phyloP scores from a whole-genome alignment of 441 rosid species.

The Isatis lusitanica region DNA sequence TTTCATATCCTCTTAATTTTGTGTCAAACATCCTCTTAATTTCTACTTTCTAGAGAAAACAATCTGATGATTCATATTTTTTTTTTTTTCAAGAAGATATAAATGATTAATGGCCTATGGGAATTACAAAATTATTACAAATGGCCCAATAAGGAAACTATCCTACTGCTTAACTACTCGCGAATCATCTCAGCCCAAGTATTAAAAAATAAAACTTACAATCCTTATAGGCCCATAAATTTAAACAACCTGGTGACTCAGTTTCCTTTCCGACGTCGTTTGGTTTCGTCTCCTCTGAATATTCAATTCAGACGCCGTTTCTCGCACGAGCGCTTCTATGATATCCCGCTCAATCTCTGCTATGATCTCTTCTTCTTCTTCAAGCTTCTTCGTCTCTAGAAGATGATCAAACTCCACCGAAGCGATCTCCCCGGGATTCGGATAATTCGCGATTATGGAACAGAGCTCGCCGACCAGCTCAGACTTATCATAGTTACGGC shows the following conservation, averaged over 20 bases:
- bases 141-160: background rate
- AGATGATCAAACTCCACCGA: conserved; percentile 45
- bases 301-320: conserved; percentile 45
- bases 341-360: conserved; percentile 56
- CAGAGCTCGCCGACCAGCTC: conserved; percentile 43
- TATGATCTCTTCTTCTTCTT: conserved; percentile 53
- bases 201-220: background rate
- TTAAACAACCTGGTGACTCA: background rate
- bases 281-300: background rate
- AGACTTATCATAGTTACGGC: conserved; percentile 28
- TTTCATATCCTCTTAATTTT: too few relatives aligned
- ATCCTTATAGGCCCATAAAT: background rate
- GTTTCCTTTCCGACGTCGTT: conserved; percentile 25
- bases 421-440: conserved; percentile 58
- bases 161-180: background rate
- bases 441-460: conserved; percentile 42
- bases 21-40: too few relatives aligned
- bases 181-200: background rate
- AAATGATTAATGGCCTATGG: background rate
- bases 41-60: background rate
- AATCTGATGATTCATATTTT: too few relatives aligned
- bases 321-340: conserved; percentile 53
- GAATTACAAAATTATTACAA: conserved; percentile 10
- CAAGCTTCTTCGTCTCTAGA: conserved; percentile 31
- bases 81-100: background rate